phyloP scores from a whole-genome alignment of 768 basidiomycete genomes.

The Suillus sp. region DNA sequence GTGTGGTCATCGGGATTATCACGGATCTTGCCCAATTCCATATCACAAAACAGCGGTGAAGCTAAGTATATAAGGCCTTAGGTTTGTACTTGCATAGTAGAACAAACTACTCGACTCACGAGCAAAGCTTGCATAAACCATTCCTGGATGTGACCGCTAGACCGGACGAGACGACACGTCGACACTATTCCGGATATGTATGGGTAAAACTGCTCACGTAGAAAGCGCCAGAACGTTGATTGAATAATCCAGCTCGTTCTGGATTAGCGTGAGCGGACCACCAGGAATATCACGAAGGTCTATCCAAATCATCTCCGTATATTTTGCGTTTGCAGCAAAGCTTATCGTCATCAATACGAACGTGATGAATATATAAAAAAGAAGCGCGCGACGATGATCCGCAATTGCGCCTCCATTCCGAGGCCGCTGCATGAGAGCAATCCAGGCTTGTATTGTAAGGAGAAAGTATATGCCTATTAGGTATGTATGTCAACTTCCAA shows the following conservation, averaged over 20 bases:
- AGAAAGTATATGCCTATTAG: slow-evolving; percentile 24
- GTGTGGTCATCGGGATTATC: slow-evolving; percentile 20
- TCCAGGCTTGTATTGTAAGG: slow-evolving; percentile 22
- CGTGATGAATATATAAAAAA: slow-evolving; percentile 28
- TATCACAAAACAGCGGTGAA: slow-evolving; percentile 19
- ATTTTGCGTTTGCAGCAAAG: slow-evolving; percentile 29
- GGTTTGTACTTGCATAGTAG: not conserved
- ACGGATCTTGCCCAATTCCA: slow-evolving; percentile 19
- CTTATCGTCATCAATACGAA: slow-evolving; percentile 31
- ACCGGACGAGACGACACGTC: not conserved
- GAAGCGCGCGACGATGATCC: slow-evolving; percentile 13
- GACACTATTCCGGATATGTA: not conserved
- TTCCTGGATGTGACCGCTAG: slow-evolving; percentile 32
- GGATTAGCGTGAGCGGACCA: slow-evolving; percentile 19
- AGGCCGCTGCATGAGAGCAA: slow-evolving; percentile 13
- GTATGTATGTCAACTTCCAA: not conserved
- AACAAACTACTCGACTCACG: slow-evolving; percentile 14
- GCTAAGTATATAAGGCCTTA: not conserved
- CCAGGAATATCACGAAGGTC: slow-evolving; percentile 26
- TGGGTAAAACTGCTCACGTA: slow-evolving; percentile 18
- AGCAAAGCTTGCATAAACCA: slow-evolving; percentile 33
- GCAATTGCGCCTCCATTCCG: slow-evolving; percentile 2
- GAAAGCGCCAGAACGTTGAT: slow-evolving; percentile 25
- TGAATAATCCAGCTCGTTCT: slow-evolving; percentile 19
- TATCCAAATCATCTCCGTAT: slow-evolving; percentile 36